These are phyloP conservation scores for Penicillium daleae DNA, from an alignment of 495 filamentous ascomycete species.

Conservation along the genomic window DNA sequence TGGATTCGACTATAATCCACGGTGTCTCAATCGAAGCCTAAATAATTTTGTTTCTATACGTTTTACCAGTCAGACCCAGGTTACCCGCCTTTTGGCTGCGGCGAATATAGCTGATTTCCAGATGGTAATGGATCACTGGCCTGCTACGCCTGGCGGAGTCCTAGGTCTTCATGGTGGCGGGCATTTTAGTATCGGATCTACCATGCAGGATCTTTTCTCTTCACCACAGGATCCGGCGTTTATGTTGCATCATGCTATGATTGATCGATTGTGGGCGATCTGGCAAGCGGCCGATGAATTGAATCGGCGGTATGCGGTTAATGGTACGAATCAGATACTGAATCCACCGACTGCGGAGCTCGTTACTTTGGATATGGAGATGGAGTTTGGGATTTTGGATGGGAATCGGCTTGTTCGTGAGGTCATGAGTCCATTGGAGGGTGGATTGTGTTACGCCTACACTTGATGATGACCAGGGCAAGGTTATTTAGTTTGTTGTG, in stretches of 20 bases:
- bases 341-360: conserved; percentile 27
- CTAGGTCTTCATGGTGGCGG: conserved; percentile 35
- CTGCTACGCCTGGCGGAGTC: conserved; percentile 12
- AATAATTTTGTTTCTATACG: conserved; percentile 33
- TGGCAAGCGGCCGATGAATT: conserved; percentile 49
- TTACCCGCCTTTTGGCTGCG: conserved; percentile 19
- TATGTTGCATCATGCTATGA: conserved; percentile 59
- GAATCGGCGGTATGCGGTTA: conserved; percentile 26
- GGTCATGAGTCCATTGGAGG: conserved; percentile 28
- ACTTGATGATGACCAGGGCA: conserved; percentile 10
- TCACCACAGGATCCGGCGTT: conserved; percentile 56
- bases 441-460: conserved; percentile 31
- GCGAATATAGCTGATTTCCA: conserved; percentile 28
- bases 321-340: conserved; percentile 31
- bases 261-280: conserved; percentile 61
- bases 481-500: not conserved
- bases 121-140: conserved; percentile 32
- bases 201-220: conserved; percentile 36
- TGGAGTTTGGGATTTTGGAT: conserved; percentile 37
- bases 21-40: conserved; percentile 69
- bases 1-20: conserved; percentile 54
- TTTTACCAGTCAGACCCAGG: conserved; percentile 29
- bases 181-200: conserved; percentile 32
- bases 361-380: conserved; percentile 31
- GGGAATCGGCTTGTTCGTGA: conserved; percentile 25